Evolutionary conservation across 768 basidiomycete genomes (phyloP), one percentile per base, ranked within the genome.

Genomic region (Termitomyces sp.): DNA sequence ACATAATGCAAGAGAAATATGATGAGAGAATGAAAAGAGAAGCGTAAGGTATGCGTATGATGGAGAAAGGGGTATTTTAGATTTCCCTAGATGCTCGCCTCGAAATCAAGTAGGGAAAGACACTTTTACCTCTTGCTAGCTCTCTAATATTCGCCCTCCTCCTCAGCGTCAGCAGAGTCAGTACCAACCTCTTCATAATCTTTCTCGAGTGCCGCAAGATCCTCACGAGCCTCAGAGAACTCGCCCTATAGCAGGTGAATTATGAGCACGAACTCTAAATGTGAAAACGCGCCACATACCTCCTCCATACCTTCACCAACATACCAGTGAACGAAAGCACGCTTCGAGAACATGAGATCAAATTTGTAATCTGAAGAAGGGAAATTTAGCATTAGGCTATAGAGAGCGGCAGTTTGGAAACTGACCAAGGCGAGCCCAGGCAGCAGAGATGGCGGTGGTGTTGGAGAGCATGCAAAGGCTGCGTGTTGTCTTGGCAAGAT

Each of bases 251-350:
- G 42, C 10, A 7, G 3, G 29, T 7, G 42, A 16, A 23, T 3
- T 9, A 40, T 51, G 27, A 51, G 35, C 39, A 60, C 33, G 16
- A 53, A 38, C 12, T 41, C 13, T 11, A 50, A 29, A n/a, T 16
- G 52, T 47, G 49, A 4, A 23, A 16, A 32, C 29, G 2, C 22
- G 33, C 31, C 6, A n/a, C 57, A 77, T 57, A 66, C 83, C 79
- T 98, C 96, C 70, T 98, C 96, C 96, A 98, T 98, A 79, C 96
- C 96, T 76, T 98, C 95, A 68, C 95, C 95, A 59, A 97, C 95
- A 66, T 95, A 96, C 94, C 93, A 90, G 70, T 91, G 88, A 23
- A 90, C 88, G 60, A 92, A 92, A 45, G 91, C 91, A 70, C 91
- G 90, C 72, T 92, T 97, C 58, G 94, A 95, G 80, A 96, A 98